Evolutionary conservation across 1,139 yeast species (phyloP), one percentile per base, ranked within the genome.

Genomic region (Williopsis jadinii): DNA sequence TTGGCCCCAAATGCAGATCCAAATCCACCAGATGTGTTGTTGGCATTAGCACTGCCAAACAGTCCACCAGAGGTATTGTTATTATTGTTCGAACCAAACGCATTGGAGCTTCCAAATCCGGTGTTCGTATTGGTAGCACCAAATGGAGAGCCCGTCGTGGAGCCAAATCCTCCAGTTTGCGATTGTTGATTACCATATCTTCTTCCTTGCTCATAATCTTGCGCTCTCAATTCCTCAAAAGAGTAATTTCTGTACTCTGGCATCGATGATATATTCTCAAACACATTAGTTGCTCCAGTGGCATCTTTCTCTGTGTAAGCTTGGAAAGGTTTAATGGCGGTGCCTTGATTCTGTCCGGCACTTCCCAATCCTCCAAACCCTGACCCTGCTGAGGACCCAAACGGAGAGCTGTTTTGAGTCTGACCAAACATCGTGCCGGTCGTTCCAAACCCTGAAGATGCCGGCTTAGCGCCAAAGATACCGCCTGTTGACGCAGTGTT

Each of bases 211-310:
- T 80, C 79, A 60, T 92, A 92, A 64, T 92, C 99, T 61, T 84
- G 92, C 53, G 76, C 67, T 60, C 99, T 75, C 62, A 92, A 73
- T 61, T 92, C 98, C 61, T 90, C 97, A 55, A 82, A 76, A 1
- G 95, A 84, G 55, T 66, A 85, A 55, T 80, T 80, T 51, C 74
- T 72, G 60, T 92, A 92, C 57, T 87, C 95, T 11, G 95, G 95
- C 97, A 92, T 90, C 34, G 86, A 75, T 15, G 84, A 70, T 48
- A 94, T 80, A 53, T 80, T 80, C 59, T 90, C 88, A 62, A 73
- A 92, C 37, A 73, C 64, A 52, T 75, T 79, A 30, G 77, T 75
- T 2, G 73, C 68, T 29, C 75, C 71, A 37, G 78, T 68, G 3
- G 76, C 67, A 55, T 92, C 98, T 58, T 84, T 85, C 59, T 92